A percentile compares a stretch with the other conserved stretches of the same genome.
phyloP scores from a whole-genome alignment of 2,329 filamentous ascomycete genomes.

The Penicillium corylophilum region DNA sequence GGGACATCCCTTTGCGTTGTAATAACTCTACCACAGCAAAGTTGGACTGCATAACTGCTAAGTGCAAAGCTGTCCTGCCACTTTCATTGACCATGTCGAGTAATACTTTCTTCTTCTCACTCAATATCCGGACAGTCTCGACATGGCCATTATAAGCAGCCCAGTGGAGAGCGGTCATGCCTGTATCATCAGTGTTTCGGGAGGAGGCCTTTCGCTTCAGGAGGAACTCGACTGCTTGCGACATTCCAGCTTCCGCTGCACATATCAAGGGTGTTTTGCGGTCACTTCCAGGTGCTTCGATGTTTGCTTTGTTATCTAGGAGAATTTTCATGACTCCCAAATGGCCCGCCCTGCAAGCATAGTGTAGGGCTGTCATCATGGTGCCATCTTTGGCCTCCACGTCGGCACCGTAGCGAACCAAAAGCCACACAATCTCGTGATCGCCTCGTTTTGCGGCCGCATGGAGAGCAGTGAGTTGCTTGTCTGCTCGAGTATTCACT shows the following conservation, averaged over 20 bases:
- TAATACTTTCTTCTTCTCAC: conserved; percentile 31
- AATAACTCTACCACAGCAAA: conserved; percentile 41
- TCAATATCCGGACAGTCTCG: conserved; percentile 35
- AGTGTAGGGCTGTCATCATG: conserved; percentile 39
- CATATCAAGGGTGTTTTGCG: conserved; percentile 39
- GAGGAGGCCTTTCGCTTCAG: conserved; percentile 33
- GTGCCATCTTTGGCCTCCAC: conserved; percentile 37
- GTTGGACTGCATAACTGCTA: conserved; percentile 35
- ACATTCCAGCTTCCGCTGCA: conserved; percentile 33
- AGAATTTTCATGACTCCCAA: conserved; percentile 28
- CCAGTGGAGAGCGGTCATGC: conserved; percentile 42
- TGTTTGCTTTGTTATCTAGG: conserved; percentile 32
- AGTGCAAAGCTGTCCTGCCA: conserved; percentile 37
- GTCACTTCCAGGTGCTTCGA: conserved; percentile 32
- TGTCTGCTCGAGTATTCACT: conserved; percentile 35
- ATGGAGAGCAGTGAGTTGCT: conserved; percentile 37
- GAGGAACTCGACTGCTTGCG: conserved; percentile 29
- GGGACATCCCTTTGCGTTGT: conserved; percentile 30
- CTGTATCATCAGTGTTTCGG: conserved; percentile 29
- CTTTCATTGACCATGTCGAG: conserved; percentile 28
- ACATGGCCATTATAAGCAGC: conserved; percentile 40
- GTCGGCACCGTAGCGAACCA: conserved; percentile 34
- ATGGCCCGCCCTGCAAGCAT: conserved; percentile 34
- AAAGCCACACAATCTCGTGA: conserved; percentile 32
- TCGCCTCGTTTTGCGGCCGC: conserved; percentile 36